Evolutionary conservation across 306 rosid genomes (phyloP).

Genomic region (Lithocarpus polystachyus): DNA sequence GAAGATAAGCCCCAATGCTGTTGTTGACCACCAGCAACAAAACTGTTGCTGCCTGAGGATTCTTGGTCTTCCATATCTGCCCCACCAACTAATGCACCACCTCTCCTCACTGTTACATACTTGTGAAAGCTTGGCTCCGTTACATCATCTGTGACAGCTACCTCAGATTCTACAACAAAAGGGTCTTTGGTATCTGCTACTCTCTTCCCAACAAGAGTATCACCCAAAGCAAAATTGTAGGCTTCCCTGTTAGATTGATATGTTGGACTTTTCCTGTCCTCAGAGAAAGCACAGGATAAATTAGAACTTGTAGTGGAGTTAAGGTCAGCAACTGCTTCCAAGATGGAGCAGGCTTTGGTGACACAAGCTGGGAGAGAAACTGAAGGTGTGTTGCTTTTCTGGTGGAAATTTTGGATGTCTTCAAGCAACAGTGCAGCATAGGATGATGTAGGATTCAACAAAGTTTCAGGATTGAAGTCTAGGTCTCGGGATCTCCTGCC

Average conservation of each 20-base stretch:
- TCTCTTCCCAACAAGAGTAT: slow-evolving; percentile 25
- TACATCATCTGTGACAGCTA: slow-evolving; percentile 56
- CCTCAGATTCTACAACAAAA: slow-evolving; percentile 70
- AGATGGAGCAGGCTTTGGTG: slow-evolving; percentile 83
- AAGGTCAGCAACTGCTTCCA: slow-evolving; percentile 96
- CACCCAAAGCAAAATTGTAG: slow-evolving; percentile 20
- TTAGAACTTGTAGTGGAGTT: slow-evolving; percentile 57
- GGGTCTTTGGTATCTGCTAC: slow-evolving; percentile 48
- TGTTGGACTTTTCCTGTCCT: slow-evolving; percentile 38
- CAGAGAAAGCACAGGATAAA: slow-evolving; percentile 42
- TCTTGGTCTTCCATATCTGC: slow-evolving; percentile 70
- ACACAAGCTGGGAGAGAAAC: slow-evolving; percentile 81
- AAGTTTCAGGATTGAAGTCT: slow-evolving; percentile 59
- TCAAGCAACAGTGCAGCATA: slow-evolving; percentile 73
- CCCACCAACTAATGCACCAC: slow-evolving; percentile 38
- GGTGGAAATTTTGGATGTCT: slow-evolving; percentile 94
- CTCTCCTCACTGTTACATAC: slow-evolving; percentile 73
- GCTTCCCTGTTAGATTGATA: slow-evolving; percentile 42
- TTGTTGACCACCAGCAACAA: slow-evolving; percentile 42
- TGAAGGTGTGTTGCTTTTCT: slow-evolving; percentile 50
- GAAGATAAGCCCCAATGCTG: slow-evolving; percentile 41
- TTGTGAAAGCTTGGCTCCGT: slow-evolving; percentile 80
- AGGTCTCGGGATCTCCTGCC: slow-evolving; percentile 72
- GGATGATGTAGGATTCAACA: slow-evolving; percentile 47
- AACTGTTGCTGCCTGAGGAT: slow-evolving; percentile 75